Base-by-base conservation (phyloP, 805 yeast species). In the Yamadazyma ubonensis region DNA sequence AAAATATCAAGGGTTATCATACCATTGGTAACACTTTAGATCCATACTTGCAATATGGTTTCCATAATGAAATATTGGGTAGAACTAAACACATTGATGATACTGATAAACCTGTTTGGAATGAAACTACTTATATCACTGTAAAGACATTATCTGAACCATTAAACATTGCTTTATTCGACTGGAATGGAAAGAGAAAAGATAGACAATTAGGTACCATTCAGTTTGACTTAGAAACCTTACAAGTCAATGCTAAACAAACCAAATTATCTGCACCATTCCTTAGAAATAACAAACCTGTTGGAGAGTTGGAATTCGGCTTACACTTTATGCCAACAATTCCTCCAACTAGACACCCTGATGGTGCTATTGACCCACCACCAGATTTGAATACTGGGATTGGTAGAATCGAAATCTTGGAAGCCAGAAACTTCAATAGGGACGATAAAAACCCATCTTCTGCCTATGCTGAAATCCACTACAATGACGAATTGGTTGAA, bases 321-420 rank as follows among this genome's bases (percentile, higher is more conserved):
- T 71, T 86, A 51, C 78, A 79, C 47, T 86, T 75, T 67, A 80
- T 81, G 73, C 93, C 95, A 29, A 82, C 93, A 10, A 65, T 88
- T 45, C 71, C 78, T 63, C 71, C 78, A 42, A 61, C 70, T 50
- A 66, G 76, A 45, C 72, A 76, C 42, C 82, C 86, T 3, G 96
- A 88, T 61, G 96, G 96, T 36, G 82, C 90, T 2, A 71, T 76
- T 39, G 82, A 80, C 49, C 88, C 95, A 34, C 57, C 95, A 33
- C 96, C 96, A 32, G 96, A 88, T 49, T 77, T 87, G 58, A 91
- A 91, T 65, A 88, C 97, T 11, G 99, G 99, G 73, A 81, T 95
- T 52, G 79, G 83, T 15, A 74, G 81, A 53, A 65, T 91, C 50
- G 83, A 81, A 44, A 62, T 86, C 34, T 56, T 68, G 21, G 85